A percentile compares a stretch with the other conserved stretches of the same genome.
phyloP scores from a whole-genome alignment of 1,284 basidiomycete genomes.

The Inonotus hispidus region DNA sequence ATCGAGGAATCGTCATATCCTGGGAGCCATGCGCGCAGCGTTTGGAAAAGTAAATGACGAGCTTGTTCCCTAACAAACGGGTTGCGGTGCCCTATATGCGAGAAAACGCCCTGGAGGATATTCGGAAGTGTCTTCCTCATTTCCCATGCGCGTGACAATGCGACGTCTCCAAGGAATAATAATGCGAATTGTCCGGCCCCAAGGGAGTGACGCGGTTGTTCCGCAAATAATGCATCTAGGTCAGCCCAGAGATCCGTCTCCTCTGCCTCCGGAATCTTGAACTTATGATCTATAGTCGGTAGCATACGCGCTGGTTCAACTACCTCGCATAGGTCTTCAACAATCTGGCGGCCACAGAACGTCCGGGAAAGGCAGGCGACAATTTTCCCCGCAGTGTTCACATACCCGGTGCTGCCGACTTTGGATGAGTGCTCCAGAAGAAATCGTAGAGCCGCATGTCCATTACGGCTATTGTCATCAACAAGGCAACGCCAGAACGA shows the following conservation, averaged over 20 bases:
- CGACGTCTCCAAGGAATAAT: constrained; percentile 79
- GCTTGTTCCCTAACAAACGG: constrained; percentile 67
- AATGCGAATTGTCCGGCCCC: constrained; percentile 85
- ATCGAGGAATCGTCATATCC: constrained; percentile 65
- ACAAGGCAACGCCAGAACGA: constrained; percentile 77
- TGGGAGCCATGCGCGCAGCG: constrained; percentile 73
- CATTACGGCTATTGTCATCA: constrained; percentile 66
- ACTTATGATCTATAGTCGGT: constrained; percentile 66
- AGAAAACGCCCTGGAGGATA: constrained; percentile 78
- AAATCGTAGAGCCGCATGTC: constrained; percentile 78
- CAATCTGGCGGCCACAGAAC: constrained; percentile 65
- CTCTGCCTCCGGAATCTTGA: constrained; percentile 60
- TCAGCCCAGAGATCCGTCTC: constrained; percentile 72
- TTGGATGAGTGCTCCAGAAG: constrained; percentile 85
- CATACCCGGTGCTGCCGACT: constrained; percentile 74
- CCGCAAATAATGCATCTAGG: constrained; percentile 67
- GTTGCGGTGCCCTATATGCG: constrained; percentile 78
- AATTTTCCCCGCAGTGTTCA: constrained; percentile 76
- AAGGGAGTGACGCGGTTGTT: constrained; percentile 61
- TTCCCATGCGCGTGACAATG: constrained; percentile 77
- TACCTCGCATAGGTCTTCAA: constrained; percentile 80
- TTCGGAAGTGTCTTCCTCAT: constrained; percentile 64
- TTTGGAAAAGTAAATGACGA: constrained; percentile 72
- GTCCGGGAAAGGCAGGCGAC: constrained; percentile 84
- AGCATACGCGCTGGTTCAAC: constrained; percentile 84